Percentiles rank a stretch among this genome's conserved stretches.
These are phyloP conservation scores for Ambrosia artemisiifolia DNA, from an alignment of 129 eudicot genomes.

Conservation along the genomic window DNA sequence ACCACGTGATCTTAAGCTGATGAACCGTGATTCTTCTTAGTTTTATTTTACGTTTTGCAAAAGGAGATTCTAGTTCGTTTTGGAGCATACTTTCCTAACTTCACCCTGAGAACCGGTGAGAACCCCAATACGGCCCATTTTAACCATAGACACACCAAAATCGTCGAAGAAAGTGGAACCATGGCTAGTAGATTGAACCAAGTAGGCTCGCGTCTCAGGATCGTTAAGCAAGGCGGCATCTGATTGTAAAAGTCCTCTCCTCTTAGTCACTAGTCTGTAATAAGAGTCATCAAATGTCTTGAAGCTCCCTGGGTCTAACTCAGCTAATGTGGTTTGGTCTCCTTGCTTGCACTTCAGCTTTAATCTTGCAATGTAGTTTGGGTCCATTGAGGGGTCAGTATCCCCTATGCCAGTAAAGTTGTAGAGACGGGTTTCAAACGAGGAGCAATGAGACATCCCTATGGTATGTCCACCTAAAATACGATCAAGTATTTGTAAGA, in stretches of 20 bases:
- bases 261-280: slow-evolving; percentile 34
- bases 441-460: slow-evolving; percentile 56
- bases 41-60: neutral
- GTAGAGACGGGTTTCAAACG: slow-evolving; percentile 50
- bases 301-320: slow-evolving; percentile 65
- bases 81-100: slow-evolving; percentile 50
- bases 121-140: slow-evolving; percentile 65
- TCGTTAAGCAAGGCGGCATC: slow-evolving; percentile 53
- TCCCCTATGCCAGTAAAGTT: slow-evolving; percentile 72
- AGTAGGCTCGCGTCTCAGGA: slow-evolving; percentile 36
- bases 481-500: neutral
- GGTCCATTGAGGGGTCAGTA: slow-evolving; percentile 65
- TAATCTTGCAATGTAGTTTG: slow-evolving; percentile 42
- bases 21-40: neutral
- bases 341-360: slow-evolving; percentile 42
- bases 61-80: slow-evolving; percentile 19
- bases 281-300: slow-evolving; percentile 49
- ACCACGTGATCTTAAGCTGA: neutral
- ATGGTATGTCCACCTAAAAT: slow-evolving; percentile 62
- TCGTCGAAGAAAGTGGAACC: slow-evolving; percentile 50
- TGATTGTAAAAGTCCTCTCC: slow-evolving; percentile 54
- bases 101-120: slow-evolving; percentile 65
- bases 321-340: slow-evolving; percentile 46
- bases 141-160: slow-evolving; percentile 62
- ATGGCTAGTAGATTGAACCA: slow-evolving; percentile 33